Evolutionary conservation across 2,329 filamentous ascomycete genomes (phyloP).

Genomic region (Claviceps arundinis): DNA sequence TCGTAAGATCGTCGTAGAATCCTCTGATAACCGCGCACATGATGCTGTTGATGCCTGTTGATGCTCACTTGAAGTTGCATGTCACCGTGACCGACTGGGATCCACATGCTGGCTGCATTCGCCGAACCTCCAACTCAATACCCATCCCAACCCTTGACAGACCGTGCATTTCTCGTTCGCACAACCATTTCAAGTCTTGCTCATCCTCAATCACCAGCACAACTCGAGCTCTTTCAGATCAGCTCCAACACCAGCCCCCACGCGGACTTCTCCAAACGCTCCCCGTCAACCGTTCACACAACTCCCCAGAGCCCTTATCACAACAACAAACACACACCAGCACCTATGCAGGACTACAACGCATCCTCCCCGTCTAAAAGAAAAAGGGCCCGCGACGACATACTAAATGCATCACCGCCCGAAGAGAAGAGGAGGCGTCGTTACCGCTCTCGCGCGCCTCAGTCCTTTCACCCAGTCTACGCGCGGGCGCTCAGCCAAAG

Average conservation of each 20-base stretch:
- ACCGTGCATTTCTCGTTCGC: neutral
- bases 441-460: slow-evolving; percentile 21
- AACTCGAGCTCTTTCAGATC: neutral
- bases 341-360: neutral
- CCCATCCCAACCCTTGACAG: too few species aligned
- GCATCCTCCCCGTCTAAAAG: slow-evolving; percentile 7
- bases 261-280: neutral
- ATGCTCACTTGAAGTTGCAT: too few species aligned
- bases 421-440: slow-evolving; percentile 23
- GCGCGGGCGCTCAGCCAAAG: slow-evolving; percentile 27
- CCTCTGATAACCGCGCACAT: too few species aligned
- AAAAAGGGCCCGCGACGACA: slow-evolving; percentile 4
- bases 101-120: too few species aligned
- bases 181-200: neutral
- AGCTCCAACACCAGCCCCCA: neutral
- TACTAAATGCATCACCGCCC: neutral
- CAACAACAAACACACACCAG: neutral
- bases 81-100: too few species aligned
- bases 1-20: too few species aligned
- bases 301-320: neutral
- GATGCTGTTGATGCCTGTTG: too few species aligned
- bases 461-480: slow-evolving; percentile 23
- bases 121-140: too few species aligned
- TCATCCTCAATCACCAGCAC: neutral
- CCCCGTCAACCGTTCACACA: neutral